Evolutionary conservation across 1,139 yeast species (phyloP).

Genomic region (Blastobotrys buckinghamii): DNA sequence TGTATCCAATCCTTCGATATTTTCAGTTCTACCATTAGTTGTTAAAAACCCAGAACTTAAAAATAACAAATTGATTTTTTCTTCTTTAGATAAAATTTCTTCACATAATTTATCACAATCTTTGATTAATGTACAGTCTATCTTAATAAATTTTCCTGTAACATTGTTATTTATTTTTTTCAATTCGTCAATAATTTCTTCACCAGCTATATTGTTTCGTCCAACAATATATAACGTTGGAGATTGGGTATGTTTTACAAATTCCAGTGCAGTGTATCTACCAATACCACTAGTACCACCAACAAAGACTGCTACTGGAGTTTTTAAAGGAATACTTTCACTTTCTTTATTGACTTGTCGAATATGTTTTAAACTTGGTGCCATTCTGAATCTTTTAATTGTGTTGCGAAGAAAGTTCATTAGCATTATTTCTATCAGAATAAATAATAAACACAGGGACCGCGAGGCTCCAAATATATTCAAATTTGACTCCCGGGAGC

Average conservation of each 20-base stretch:
- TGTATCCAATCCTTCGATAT: constrained; percentile 28
- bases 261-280: constrained; percentile 27
- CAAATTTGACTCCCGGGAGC: no score
- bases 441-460: no score
- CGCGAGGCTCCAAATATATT: no score
- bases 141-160: constrained; percentile 24
- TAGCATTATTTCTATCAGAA: no score
- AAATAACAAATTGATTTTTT: constrained; percentile 26
- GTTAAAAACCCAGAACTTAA: constrained; percentile 25
- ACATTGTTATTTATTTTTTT: constrained; percentile 22
- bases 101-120: constrained; percentile 24
- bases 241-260: constrained; percentile 25
- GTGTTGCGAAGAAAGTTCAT: no score
- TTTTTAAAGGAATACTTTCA: background rate
- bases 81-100: constrained; percentile 21
- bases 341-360: constrained; percentile 2
- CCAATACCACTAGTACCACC: constrained; percentile 35
- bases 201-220: constrained; percentile 25
- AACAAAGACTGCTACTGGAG: constrained; percentile 29
- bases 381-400: background rate
- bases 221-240: constrained; percentile 32
- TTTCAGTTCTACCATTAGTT: constrained; percentile 22
- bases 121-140: constrained; percentile 24
- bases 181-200: constrained; percentile 20
- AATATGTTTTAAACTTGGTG: constrained; percentile 1